A percentile compares a stretch with the other conserved stretches of the same genome.
phyloP scores from a whole-genome alignment of 2,329 filamentous ascomycete species.

The Xylogone sp. region DNA sequence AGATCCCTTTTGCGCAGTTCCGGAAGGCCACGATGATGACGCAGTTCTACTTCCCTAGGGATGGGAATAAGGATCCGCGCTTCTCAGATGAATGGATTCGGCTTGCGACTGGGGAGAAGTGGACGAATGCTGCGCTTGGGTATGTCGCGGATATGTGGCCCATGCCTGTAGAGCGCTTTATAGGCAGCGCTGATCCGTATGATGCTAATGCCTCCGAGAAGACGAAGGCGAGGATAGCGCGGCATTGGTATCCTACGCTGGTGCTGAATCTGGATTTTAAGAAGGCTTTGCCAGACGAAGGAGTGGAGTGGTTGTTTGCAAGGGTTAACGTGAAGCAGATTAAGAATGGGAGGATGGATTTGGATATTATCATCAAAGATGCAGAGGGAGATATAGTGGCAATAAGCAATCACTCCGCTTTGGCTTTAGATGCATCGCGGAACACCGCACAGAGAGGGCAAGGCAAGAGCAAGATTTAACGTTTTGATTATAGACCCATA shows the following conservation, averaged over 20 bases:
- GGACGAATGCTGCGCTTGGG: slow-evolving; percentile 61
- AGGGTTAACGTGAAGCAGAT: slow-evolving; percentile 63
- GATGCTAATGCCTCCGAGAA: slow-evolving; percentile 17
- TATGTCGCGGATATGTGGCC: slow-evolving; percentile 69
- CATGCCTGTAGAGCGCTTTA: slow-evolving; percentile 54
- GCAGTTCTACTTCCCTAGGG: slow-evolving; percentile 47
- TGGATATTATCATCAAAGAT: slow-evolving; percentile 68
- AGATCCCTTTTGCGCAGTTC: slow-evolving; percentile 25
- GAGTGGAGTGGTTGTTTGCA: slow-evolving; percentile 69
- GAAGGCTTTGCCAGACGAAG: slow-evolving; percentile 62
- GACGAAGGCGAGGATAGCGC: slow-evolving; percentile 24
- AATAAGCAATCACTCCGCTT: slow-evolving; percentile 62
- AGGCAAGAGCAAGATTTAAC: slow-evolving; percentile 12
- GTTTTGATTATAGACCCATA: neutral
- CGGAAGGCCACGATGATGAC: slow-evolving; percentile 39
- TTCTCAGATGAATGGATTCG: slow-evolving; percentile 65
- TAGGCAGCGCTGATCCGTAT: slow-evolving; percentile 22
- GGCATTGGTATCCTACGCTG: slow-evolving; percentile 51
- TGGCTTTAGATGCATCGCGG: slow-evolving; percentile 60
- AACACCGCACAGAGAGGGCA: slow-evolving; percentile 40
- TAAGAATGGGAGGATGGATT: slow-evolving; percentile 68
- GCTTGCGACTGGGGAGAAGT: slow-evolving; percentile 54
- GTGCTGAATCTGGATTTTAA: slow-evolving; percentile 75
- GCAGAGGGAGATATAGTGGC: slow-evolving; percentile 61
- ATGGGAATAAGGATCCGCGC: slow-evolving; percentile 34